Percentiles rank a stretch among this genome's conserved stretches.
These are phyloP conservation scores for Aspergillus pseudotamarii DNA, from an alignment of 2,329 filamentous ascomycete species.

Conservation along the genomic window DNA sequence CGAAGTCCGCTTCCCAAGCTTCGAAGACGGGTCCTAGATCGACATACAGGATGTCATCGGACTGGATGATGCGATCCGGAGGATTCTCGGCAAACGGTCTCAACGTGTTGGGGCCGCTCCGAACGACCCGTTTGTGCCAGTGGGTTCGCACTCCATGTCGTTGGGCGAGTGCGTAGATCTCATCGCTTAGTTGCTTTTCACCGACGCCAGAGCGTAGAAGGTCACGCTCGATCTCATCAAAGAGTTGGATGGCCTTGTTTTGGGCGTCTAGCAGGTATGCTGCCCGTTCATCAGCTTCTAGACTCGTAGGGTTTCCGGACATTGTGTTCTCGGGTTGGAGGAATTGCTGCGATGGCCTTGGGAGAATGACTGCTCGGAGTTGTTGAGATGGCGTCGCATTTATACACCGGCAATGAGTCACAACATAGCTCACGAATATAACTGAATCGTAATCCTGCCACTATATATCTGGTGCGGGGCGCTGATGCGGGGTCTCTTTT, in stretches of 20 bases:
- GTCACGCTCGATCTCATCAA: slow-evolving; percentile 50
- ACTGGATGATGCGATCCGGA: slow-evolving; percentile 51
- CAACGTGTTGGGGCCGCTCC: slow-evolving; percentile 55
- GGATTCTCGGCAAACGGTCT: slow-evolving; percentile 54
- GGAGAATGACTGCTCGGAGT: neutral
- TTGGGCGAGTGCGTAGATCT: slow-evolving; percentile 49
- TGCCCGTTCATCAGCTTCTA: slow-evolving; percentile 30
- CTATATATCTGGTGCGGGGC: neutral
- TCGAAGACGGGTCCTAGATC: slow-evolving; percentile 58
- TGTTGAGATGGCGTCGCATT: neutral
- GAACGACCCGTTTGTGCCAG: slow-evolving; percentile 57
- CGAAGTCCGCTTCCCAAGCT: slow-evolving; percentile 57
- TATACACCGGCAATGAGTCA: neutral
- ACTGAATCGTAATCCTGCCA: too few species aligned
- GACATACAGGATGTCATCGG: slow-evolving; percentile 56
- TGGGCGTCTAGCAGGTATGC: slow-evolving; percentile 51
- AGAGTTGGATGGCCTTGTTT: slow-evolving; percentile 50
- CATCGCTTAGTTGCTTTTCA: slow-evolving; percentile 52
- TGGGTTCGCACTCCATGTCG: slow-evolving; percentile 52
- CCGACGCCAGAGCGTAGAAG: slow-evolving; percentile 52
- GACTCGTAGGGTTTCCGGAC: neutral
- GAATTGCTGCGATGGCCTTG: too few species aligned
- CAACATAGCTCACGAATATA: neutral
- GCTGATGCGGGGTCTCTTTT: neutral
- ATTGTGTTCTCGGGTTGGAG: neutral